Base-by-base conservation (phyloP, 257 asterid genomes). In the Anisodus acutangulus region DNA sequence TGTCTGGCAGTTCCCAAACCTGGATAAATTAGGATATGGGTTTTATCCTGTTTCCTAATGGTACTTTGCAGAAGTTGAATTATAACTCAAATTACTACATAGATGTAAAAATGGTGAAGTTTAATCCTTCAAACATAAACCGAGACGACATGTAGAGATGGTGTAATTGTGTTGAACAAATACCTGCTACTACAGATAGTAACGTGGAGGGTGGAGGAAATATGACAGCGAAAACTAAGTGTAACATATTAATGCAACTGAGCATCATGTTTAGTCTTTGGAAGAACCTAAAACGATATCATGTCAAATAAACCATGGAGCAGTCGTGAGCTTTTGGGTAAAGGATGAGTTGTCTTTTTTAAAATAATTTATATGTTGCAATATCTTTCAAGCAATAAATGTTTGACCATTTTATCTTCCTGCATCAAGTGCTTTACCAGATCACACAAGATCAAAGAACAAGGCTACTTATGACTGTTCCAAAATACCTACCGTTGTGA, bases 401-500 rank as follows among this genome's bases (percentile, higher is more conserved):
- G 58, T 26, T 13, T 76, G 43, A 26, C 62, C 45, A 76, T 49
- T 49, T 76, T 51, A 31, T 26, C 43, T 51, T 76, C 15, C 81
- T 12, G n/a, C 63, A 26, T 53, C 19, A 76, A 76, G 51, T 51
- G 45, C n/a, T 74, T 76, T 51, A 76, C 81, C 26, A 22, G 63
- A 22, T 51, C 17, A 76, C 47, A 9, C 45, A 51, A 51, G 63
- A 49, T 53, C 12, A 51, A 51, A 76, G 43, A 53, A 12, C 47
- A 22, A 51, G 22, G 59, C 81, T 76, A 76, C 19, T 26, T 76
- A 51, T 76, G 63, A 51, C 60, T 22, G 54, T 55, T 60, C 16
- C 9, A 47, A 51, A 87, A 71, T 3, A 51, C 81, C 45, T 91
- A 97, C 99, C 99, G 92, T 87, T 93, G 97, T 78, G 97, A 97